Conservation (phyloP, 2,329 filamentous ascomycete genomes). For the Penicillium sp. region DNA sequence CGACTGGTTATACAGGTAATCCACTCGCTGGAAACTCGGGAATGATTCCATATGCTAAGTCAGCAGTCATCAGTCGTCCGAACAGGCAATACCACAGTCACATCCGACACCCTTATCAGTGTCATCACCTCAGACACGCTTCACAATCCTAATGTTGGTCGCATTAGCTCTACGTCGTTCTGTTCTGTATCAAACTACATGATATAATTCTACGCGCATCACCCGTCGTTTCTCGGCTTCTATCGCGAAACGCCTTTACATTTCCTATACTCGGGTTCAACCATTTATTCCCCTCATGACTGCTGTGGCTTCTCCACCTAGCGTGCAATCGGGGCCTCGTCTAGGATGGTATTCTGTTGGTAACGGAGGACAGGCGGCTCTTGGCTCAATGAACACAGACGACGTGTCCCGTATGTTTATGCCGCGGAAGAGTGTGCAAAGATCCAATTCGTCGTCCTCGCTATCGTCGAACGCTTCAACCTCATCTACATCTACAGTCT, state of each 20-base stretch:
- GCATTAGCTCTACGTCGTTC: background rate
- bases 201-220: constrained; percentile 4
- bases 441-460: constrained; percentile 88
- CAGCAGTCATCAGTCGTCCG: background rate
- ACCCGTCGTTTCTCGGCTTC: background rate
- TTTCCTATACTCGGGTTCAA: background rate
- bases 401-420: constrained; percentile 84
- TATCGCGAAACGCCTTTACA: background rate
- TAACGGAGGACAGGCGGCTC: constrained; percentile 57
- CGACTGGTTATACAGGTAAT: constrained; percentile 1
- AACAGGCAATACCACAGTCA: constrained; percentile 1
- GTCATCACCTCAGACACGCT: background rate
- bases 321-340: constrained; percentile 58
- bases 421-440: constrained; percentile 80
- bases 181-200: background rate
- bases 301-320: constrained; percentile 62
- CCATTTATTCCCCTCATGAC: constrained; percentile 51
- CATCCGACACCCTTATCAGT: background rate
- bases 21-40: background rate
- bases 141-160: constrained; percentile 8
- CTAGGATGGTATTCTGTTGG: constrained; percentile 57
- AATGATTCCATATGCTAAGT: background rate
- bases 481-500: constrained; percentile 51
- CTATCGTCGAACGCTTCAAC: constrained; percentile 51
- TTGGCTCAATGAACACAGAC: constrained; percentile 73